These are phyloP conservation scores for Tolypocladium amazonense DNA, from an alignment of 2,329 filamentous ascomycete species.

Conservation along the genomic window DNA sequence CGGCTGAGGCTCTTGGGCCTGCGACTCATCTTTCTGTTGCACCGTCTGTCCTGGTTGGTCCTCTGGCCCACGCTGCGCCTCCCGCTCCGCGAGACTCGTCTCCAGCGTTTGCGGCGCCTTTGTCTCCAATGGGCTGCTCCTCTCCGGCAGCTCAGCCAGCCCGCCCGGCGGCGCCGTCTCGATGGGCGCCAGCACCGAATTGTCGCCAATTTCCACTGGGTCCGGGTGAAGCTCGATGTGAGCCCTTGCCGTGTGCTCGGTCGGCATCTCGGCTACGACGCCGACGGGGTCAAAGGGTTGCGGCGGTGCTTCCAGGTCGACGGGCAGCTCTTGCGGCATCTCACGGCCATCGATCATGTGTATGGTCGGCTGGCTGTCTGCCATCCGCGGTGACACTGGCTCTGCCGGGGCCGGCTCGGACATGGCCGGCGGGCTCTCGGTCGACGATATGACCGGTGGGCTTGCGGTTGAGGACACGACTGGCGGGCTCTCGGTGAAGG, in stretches of 20 bases:
- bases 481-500: slow-evolving; percentile 5
- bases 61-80: too few relatives aligned
- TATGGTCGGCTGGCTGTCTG: slow-evolving; percentile 7
- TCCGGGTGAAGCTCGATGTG: slow-evolving; percentile 31
- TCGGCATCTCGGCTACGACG: slow-evolving; percentile 35
- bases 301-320: slow-evolving; percentile 8
- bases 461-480: background rate
- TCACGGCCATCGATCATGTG: slow-evolving; percentile 24
- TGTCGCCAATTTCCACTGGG: slow-evolving; percentile 33
- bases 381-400: background rate
- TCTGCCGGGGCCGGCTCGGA: background rate
- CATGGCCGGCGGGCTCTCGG: slow-evolving; percentile 5
- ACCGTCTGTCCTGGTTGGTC: too few relatives aligned
- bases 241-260: slow-evolving; percentile 28
- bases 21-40: too few relatives aligned
- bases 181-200: slow-evolving; percentile 23
- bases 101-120: slow-evolving; percentile 6
- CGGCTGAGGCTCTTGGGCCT: background rate
- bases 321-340: slow-evolving; percentile 20
- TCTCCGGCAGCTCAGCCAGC: slow-evolving; percentile 28
- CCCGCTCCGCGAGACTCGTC: background rate
- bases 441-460: too few relatives aligned
- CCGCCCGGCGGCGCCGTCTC: slow-evolving; percentile 15
- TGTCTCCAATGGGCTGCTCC: slow-evolving; percentile 17
- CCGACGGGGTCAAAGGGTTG: slow-evolving; percentile 29